Evolutionary conservation across 305 asterid species (phyloP), one percentile per base, ranked within the genome.

Genomic region (Solanum hybrid): DNA sequence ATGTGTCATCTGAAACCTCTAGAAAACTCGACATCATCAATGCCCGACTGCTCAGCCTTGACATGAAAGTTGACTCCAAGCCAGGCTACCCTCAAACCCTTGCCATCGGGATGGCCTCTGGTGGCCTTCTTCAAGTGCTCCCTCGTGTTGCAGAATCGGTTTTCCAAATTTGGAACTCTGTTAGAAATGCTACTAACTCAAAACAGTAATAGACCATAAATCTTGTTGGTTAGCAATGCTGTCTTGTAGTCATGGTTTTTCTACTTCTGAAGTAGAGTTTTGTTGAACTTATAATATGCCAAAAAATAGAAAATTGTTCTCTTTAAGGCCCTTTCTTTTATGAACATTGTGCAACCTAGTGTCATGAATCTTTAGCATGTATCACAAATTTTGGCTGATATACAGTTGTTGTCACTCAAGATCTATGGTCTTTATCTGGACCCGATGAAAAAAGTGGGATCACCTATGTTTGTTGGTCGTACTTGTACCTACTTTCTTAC

Each of bases 51-150:
- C 86, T 95, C 69, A 92, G 89, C 71, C 92, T 97, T 22, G 98
- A 97, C 84, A 92, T 88, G 93, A 97, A 96, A 94, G 85, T 97
- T 8, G 98, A 97, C 72, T 94, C 99, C 10, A 96, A 96, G 91
- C 98, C 99, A 56, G 93, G 96, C 40, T 93, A 91, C 69, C 94
- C 96, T 27, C 97, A 94, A 90, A 94, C 93, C 35, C 89, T 96
- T 14, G 98, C 96, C 60, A 85, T 95, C 4, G 98, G 99, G n/a
- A 88, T 95, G 79, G 98, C 95, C 42, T 91, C 96, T 37, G 97
- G 94, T 7, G 95, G 89, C 10, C 40, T 91, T 79, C 80, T 92
- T 37, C 89, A 85, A n/a, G 87, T 90, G 20, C 82, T 90, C 38
- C 92, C 92, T 37, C 90, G 93, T n/a, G 34, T 95, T 84, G 94